phyloP scores from a whole-genome alignment of 352 stramenopile genomes.

The Phytophthora litchii region DNA sequence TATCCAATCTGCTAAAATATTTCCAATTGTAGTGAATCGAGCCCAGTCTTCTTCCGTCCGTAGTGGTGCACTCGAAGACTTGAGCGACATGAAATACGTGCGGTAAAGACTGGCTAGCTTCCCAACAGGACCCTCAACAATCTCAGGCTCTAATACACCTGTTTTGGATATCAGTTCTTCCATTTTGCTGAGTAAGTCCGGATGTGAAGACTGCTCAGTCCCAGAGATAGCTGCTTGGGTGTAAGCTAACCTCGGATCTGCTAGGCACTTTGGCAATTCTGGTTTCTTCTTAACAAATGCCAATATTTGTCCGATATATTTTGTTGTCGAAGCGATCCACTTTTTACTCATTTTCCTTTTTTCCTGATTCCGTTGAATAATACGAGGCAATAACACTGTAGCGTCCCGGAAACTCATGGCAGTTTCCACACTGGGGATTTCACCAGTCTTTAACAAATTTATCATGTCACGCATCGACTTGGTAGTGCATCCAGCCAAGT shows the following conservation, averaged over 20 bases:
- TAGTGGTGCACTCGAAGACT: background rate
- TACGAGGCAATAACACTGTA: background rate
- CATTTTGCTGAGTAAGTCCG: slow-evolving; percentile 4
- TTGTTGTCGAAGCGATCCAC: too few relatives aligned
- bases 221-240: background rate
- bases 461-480: background rate
- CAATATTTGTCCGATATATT: too few relatives aligned
- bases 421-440: background rate
- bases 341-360: slow-evolving; percentile 1
- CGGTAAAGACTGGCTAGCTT: slow-evolving; percentile 11
- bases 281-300: too few relatives aligned
- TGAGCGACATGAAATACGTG: slow-evolving; percentile 2
- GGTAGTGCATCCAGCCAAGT: background rate
- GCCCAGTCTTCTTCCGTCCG: slow-evolving; percentile 12
- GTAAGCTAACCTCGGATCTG: background rate
- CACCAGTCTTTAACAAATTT: background rate
- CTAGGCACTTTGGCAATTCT: background rate
- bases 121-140: slow-evolving; percentile 8
- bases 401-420: slow-evolving; percentile 2
- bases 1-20: slow-evolving; percentile 15
- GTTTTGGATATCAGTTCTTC: slow-evolving; percentile 1
- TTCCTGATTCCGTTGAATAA: background rate
- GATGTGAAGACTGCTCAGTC: background rate
- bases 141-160: background rate
- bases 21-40: slow-evolving; percentile 13